Evolutionary conservation across 805 yeast genomes (phyloP), one percentile per base, ranked within the genome.

Genomic region (Scheffersomyces spartinae): DNA sequence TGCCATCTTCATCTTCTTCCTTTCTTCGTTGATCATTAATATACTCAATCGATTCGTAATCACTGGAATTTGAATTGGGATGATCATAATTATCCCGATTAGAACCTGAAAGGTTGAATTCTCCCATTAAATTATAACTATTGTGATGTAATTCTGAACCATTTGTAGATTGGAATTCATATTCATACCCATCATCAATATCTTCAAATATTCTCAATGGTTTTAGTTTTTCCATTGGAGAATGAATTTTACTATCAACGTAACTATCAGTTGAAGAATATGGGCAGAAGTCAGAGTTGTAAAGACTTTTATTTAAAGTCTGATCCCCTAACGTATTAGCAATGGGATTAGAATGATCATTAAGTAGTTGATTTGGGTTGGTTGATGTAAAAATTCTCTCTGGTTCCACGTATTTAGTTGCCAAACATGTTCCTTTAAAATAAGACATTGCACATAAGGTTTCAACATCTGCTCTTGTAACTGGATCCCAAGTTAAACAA

Each of bases 401-500:
- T 18, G 41, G 41, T 13, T 36, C 43, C 12, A 23, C 9, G 23
- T 34, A 30, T 6, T 40, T 38, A 10, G 30, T 35, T n/a, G 39
- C 30, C 6, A 40, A 26, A 13, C 34, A 20, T 3, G 77, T 59
- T 10, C 59, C 58, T 25, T 50, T 48, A 47, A 80, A 80, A 44
- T 72, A 80, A 0, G 64, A 52, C 68, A 69, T 56, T 9, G 49
- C 26, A 31, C 72, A 55, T 16, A 80, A 36, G 6, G 49, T 48
- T 1, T 57, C 56, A 2, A 67, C 77, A 19, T 66, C 63, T 0
- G 71, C 64, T 36, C 93, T 61, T n/a, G 49, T 43, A n/a, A 50
- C 47, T 2, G 95, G 93, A 49, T 83, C 75, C 95, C 95, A 85
- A 26, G 64, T 54, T 17, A 85, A 55, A 38, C 86, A 79, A 1